Base-by-base conservation (phyloP, 768 basidiomycete genomes). In the Trametes meyenii region DNA sequence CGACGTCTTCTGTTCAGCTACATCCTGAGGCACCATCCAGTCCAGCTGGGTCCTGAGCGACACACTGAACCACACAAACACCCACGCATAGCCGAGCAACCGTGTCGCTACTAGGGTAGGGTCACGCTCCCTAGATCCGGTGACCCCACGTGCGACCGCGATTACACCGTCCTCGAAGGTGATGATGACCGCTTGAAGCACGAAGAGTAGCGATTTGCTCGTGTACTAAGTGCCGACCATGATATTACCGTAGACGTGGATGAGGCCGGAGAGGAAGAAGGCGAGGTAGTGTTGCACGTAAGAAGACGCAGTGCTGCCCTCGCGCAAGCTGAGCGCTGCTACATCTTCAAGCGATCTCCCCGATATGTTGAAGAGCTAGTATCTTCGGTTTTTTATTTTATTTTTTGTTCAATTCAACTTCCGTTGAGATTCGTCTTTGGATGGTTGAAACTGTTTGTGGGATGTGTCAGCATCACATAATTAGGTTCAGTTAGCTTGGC, bases 181-280 rank as follows among this genome's bases (percentile, higher is more conserved):
- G 38, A 80, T 78, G 1, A 62, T 75, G 2, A 71, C 53, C 6
- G 77, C 75, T 50, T 76, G 73, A 13, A 63, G 23, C 19, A 72
- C 11, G 57, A 74, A 76, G 67, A 74, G 40, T 38, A 75, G 38
- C 23, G 62, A 62, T 4, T 50, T 46, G 19, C 66, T 55, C 24
- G 55, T 14, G 39, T 65, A 44, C 11, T 58, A 45, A 26, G 45
- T 43, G 44, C 63, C 58, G 24, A 71, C 64, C 65, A 73, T 71
- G 49, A 67, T 69, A 38, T 78, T 76, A 14, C 71, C 74, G 24
- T 58, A 67, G 48, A 65, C 65, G 61, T 80, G 78, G n/a, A 78
- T 50, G 13, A 74, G 13, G 0, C 73, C 76, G 1, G 78, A 77
- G 8, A 78, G 49, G 12, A 70, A 24, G 67, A 78, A 79, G 0